Base-by-base conservation (phyloP, 176 grass and related monocot species). In the Aegilops tauschii region DNA sequence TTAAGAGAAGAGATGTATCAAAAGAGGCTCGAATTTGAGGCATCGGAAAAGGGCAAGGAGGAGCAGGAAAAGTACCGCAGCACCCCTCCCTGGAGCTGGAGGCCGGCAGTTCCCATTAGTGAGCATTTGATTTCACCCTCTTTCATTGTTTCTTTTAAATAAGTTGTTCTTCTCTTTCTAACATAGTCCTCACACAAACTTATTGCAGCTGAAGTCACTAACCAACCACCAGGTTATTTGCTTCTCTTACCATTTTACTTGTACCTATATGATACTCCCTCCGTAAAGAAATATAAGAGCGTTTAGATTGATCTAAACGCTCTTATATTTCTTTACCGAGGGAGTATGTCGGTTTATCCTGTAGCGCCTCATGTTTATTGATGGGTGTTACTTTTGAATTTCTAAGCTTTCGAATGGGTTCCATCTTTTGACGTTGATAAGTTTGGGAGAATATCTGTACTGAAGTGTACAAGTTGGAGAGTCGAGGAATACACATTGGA, bases 401-500 rank as follows among this genome's bases (percentile, higher is more conserved):
- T 77, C 47, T 66, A 36, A 66, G 70, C n/a, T 45, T 63, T 66
- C 17, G 77, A 80, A 28, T 80, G 77, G 77, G 35, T 40, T 40
- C 73, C 44, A 12, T 77, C 77, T 28, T 31, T 66, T 77, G 68
- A 30, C 45, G 8, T 25, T 25, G 5, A 77, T 77, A 72, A 85
- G 61, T 85, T 85, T 4, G 72, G 83, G 28, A 66, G 59, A 50
- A 18, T 32, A 52, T 32, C 32, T 77, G 83, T 52, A 72, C 83
- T 77, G 8, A 77, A 85, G 72, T n/a, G 30, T 9, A 18, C 61
- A 18, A 49, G 61, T 12, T 85, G 61, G 72, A 63, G 30, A 35
- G 59, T 85, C 9, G 83, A 85, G 72, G 64, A 77, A n/a, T 11
- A 65, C 29, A 65, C 83, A 35, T 12, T 85, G 25, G 61, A 85